Evolutionary conservation across 257 asterid species (phyloP), one percentile per base, ranked within the genome.

Genomic region (Solanum phureja): DNA sequence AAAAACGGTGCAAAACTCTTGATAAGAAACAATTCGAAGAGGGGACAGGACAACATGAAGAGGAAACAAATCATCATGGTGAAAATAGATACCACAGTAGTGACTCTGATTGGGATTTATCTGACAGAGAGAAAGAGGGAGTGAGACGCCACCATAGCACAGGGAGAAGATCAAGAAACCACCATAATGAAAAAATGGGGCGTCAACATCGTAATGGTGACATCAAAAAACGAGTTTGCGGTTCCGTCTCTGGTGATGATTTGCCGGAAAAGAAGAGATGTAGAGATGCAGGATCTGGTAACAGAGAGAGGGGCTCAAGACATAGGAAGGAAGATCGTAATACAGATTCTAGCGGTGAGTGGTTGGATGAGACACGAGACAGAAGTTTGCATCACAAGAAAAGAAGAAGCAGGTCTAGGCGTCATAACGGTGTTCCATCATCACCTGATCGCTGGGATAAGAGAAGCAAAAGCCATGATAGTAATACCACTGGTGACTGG

Each of bases 31-130:
- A 84, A 44, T 49, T 23, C 11, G 88, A 88, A 87, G 91, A 88
- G 60, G 85, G 71, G 72, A 82, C 89, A 83, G 73, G 90, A 84
- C 64, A 74, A 52, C 40, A 29, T 16, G 92, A 89, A 84, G 91
- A 88, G 71, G 84, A 81, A 88, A 84, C 90, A 84, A 46, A 35
- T 56, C 86, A 89, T 40, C 89, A 71, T 56, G 60, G 86, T 37
- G 90, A 90, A 88, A 83, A 44, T 87, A 90, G 88, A 60, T 74
- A 89, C 38, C 71, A 86, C 33, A 90, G 89, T 83, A 86, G 87
- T 44, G 94, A 90, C 81, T 90, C 94, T 87, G 93, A 92, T 69
- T 66, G 60, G 82, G 86, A 88, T 87, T 87, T 89, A 88, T 83
- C 82, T 11, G 91, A 87, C 87, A 62, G 90, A 87, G 89, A 88